These are phyloP conservation scores for Verticillium longisporum DNA, from an alignment of 2,329 filamentous ascomycete genomes.

Conservation along the genomic window DNA sequence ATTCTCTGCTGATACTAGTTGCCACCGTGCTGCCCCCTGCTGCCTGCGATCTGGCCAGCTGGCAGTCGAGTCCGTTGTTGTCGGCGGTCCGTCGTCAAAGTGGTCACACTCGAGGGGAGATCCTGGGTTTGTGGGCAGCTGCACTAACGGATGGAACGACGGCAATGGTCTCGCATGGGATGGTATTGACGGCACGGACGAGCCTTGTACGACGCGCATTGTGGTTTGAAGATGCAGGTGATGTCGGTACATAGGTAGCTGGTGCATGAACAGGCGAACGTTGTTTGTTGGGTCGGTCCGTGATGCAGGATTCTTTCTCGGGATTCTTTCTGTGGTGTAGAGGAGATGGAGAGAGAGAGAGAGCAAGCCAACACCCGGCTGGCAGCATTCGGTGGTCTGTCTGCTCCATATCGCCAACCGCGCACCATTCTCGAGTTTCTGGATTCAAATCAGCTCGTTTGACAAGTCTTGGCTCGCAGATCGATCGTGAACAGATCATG, in stretches of 20 bases:
- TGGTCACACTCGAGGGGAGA: background rate
- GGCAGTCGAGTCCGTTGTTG: background rate
- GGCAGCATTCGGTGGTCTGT: no score
- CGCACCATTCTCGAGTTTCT: no score
- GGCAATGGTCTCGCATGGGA: background rate
- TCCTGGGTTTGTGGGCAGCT: background rate
- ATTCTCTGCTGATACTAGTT: background rate
- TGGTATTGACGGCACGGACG: background rate
- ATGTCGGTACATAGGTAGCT: background rate
- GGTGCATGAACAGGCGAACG: background rate
- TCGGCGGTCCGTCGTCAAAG: background rate
- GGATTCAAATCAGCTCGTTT: no score
- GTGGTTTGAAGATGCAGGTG: background rate
- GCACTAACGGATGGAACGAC: background rate
- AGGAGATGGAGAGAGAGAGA: background rate
- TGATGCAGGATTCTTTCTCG: no score
- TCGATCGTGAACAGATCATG: background rate
- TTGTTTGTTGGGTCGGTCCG: no score
- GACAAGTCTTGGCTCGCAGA: background rate
- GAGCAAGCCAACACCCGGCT: background rate
- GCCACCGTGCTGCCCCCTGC: background rate
- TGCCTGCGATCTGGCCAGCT: background rate
- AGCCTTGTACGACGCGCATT: background rate
- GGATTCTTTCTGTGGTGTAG: background rate
- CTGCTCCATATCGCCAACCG: no score